Conservation (phyloP, 371 early-diverging fungal species). For the Choanephora cucurbitarum region DNA sequence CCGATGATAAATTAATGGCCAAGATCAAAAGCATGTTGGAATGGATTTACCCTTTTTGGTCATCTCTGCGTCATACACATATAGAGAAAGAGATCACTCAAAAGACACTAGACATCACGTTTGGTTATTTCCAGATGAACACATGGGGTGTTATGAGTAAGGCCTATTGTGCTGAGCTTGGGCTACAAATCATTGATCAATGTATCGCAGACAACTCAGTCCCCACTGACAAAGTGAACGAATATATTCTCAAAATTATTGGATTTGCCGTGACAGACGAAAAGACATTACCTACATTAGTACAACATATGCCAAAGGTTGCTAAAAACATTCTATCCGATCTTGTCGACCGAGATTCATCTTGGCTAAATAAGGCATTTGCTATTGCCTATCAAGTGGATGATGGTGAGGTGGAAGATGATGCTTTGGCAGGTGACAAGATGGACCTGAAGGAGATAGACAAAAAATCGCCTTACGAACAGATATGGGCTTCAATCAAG, state of each 20-base stretch:
- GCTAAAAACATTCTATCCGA: conserved; percentile 26
- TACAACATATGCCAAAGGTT: conserved; percentile 24
- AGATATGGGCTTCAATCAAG: conserved; percentile 19
- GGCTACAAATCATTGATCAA: conserved; percentile 34
- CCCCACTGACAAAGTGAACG: conserved; percentile 27
- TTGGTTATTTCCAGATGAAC: conserved; percentile 44
- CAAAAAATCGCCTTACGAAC: conserved; percentile 11
- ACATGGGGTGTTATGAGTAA: conserved; percentile 36
- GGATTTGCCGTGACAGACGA: conserved; percentile 21
- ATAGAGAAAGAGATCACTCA: conserved; percentile 28
- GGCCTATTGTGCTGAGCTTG: conserved; percentile 38
- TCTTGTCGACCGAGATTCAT: conserved; percentile 22
- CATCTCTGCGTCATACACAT: conserved; percentile 25
- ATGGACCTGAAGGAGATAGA: not conserved
- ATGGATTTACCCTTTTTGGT: conserved; percentile 43
- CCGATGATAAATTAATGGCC: conserved; percentile 38
- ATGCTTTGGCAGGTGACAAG: not conserved
- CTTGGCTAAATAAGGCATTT: conserved; percentile 18
- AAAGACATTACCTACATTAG: conserved; percentile 19
- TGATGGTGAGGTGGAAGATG: conserved; percentile 4
- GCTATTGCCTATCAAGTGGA: conserved; percentile 10
- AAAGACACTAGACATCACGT: conserved; percentile 31
- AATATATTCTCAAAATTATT: conserved; percentile 24
- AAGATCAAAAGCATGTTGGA: conserved; percentile 40
- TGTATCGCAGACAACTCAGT: conserved; percentile 25